Evolutionary conservation across 306 rosid species (phyloP).

Genomic region (Prinsepia uniflora): DNA sequence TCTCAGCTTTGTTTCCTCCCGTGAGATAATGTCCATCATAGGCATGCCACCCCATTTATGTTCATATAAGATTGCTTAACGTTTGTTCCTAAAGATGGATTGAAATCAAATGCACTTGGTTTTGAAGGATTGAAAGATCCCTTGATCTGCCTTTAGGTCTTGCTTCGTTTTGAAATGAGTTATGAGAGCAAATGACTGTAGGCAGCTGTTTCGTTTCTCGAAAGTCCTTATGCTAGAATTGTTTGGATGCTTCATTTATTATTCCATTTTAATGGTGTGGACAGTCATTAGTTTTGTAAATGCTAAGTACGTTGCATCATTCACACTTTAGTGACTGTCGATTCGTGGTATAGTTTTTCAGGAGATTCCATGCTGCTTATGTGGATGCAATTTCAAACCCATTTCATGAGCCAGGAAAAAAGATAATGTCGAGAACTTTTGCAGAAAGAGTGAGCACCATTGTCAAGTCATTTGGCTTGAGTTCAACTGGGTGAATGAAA

Average conservation of each 20-base stretch:
- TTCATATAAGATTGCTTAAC: background rate
- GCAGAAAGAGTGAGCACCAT: slow-evolving; percentile 87
- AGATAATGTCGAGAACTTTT: slow-evolving; percentile 82
- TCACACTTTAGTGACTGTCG: slow-evolving; percentile 7
- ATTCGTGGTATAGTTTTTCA: slow-evolving; percentile 56
- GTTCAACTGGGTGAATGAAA: slow-evolving; percentile 50
- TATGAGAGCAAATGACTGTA: background rate
- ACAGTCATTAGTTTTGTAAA: background rate
- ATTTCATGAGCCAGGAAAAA: slow-evolving; percentile 88
- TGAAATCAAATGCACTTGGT: background rate
- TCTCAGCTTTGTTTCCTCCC: background rate
- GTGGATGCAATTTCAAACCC: slow-evolving; percentile 95
- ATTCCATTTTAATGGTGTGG: background rate
- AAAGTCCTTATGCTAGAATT: background rate
- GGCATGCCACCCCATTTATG: background rate
- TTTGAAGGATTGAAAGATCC: background rate
- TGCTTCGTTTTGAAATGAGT: slow-evolving; percentile 3
- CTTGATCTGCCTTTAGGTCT: background rate
- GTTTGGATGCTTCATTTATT: background rate
- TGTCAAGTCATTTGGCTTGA: slow-evolving; percentile 84
- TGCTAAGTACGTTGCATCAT: background rate
- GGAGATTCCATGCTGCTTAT: slow-evolving; percentile 81
- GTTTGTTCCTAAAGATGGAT: background rate
- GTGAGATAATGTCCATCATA: background rate
- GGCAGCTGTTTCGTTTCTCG: background rate